Evolutionary conservation across 148 eudicot species (phyloP).

Genomic region (Nepenthes gracilis): DNA sequence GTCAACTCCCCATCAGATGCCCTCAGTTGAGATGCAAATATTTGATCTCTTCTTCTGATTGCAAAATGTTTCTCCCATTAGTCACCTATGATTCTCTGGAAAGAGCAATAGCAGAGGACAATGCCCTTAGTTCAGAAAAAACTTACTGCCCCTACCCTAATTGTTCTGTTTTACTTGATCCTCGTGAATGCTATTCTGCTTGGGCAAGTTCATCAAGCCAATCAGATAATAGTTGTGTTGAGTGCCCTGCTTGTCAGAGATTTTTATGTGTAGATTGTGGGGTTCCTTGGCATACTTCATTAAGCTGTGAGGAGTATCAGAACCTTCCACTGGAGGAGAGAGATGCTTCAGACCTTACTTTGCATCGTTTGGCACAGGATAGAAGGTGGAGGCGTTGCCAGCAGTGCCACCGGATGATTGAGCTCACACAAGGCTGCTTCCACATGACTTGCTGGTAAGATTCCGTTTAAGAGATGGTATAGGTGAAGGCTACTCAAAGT

Average conservation of each 20-base stretch:
- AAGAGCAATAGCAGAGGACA: slow-evolving; percentile 37
- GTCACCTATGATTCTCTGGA: slow-evolving; percentile 42
- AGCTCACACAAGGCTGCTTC: slow-evolving; percentile 57
- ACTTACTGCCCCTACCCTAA: slow-evolving; percentile 54
- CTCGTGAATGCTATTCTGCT: slow-evolving; percentile 39
- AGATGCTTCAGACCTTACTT: slow-evolving; percentile 35
- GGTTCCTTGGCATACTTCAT: slow-evolving; percentile 65
- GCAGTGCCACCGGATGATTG: slow-evolving; percentile 56
- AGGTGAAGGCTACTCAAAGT: not conserved
- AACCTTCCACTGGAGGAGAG: slow-evolving; percentile 48
- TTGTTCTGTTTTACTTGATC: slow-evolving; percentile 59
- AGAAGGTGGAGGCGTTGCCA: slow-evolving; percentile 69
- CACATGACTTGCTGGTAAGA: slow-evolving; percentile 77
- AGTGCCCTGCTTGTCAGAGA: slow-evolving; percentile 58
- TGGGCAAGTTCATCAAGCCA: slow-evolving; percentile 42
- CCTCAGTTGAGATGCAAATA: slow-evolving; percentile 54
- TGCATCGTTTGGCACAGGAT: slow-evolving; percentile 44
- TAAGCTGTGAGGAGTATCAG: slow-evolving; percentile 70
- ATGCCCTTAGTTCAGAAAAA: slow-evolving; percentile 31
- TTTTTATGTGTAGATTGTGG: slow-evolving; percentile 53
- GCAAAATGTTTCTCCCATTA: slow-evolving; percentile 58
- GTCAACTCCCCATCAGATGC: slow-evolving; percentile 61
- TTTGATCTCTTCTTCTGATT: slow-evolving; percentile 38
- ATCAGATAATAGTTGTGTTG: slow-evolving; percentile 40
- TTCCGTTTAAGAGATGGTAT: not conserved